Evolutionary conservation across 2,329 filamentous ascomycete genomes (phyloP), one percentile per base, ranked within the genome.

Genomic region (Aspergillus aculeatinus): DNA sequence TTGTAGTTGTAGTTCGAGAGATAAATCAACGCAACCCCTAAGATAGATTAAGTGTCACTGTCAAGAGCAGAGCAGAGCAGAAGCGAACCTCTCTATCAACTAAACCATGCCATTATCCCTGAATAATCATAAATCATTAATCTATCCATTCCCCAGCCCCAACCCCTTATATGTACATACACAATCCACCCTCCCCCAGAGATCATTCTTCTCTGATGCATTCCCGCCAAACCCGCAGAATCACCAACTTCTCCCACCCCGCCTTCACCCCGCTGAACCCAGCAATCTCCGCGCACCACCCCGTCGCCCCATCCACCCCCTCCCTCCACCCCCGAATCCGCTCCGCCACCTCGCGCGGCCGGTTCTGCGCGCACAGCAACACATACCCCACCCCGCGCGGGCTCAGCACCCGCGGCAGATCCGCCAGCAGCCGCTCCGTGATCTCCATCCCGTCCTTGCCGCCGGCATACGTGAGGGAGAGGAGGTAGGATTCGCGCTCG

Each of bases 361-460:
- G 88, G 75, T 99, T 99, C 78, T 96, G 92, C 61, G 90, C 89
- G 74, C 95, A 98, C 4, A 99, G 83, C 60, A 99, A 77, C 57
- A 99, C 79, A 75, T 98, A 99, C 0, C 93, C 93, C 49, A 94
- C 90, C 0, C 95, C 95, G 35, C 87, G 79, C 0, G 73, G 71
- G 64, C 80, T 81, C 68, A 99, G 73, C 2, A 90, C 78, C 0
- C 73, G 72, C 0, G 90, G 89, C 65, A 99, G 77, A 35, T 84
- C 81, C 10, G 85, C 84, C 44, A 99, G 80, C 65, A 99, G 79
- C 47, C 91, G 83, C 63, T 94, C 85, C 50, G 94, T 99, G 27
- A 89, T 92, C 79, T 96, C 92, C 94, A 99, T 99, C 5, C 95
- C 95, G 73, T 97, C 89, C 31, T 79, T 77, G 0, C 95, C 95